phyloP scores from a whole-genome alignment of 192 early-diverging fungal species.

The Coemansia sp. region DNA sequence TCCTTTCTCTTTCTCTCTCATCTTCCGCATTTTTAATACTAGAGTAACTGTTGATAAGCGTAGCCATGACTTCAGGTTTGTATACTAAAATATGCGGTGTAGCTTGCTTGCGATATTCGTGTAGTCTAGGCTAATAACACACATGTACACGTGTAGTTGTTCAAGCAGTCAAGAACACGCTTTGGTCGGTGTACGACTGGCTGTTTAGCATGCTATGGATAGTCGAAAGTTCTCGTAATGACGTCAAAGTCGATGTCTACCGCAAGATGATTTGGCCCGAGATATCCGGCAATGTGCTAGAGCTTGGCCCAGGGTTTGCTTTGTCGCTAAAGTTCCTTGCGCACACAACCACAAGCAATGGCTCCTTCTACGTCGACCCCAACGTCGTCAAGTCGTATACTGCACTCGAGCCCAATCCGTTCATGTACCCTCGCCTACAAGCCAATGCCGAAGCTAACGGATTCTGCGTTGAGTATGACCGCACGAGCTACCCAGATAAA shows the following conservation, averaged over 20 bases:
- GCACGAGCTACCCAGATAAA: slow-evolving; percentile 12
- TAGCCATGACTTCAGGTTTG: neutral
- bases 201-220: slow-evolving; percentile 33
- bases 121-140: no score
- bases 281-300: slow-evolving; percentile 43
- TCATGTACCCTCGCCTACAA: slow-evolving; percentile 30
- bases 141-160: neutral
- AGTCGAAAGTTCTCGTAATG: slow-evolving; percentile 34
- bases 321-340: slow-evolving; percentile 32
- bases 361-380: slow-evolving; percentile 26
- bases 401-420: slow-evolving; percentile 46
- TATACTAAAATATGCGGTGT: no score
- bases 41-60: no score
- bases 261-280: slow-evolving; percentile 39
- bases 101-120: no score
- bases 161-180: neutral
- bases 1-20: no score
- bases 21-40: no score
- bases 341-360: slow-evolving; percentile 30
- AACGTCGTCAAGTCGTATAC: slow-evolving; percentile 31
- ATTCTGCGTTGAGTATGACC: slow-evolving; percentile 38
- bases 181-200: slow-evolving; percentile 24
- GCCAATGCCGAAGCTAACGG: slow-evolving; percentile 37
- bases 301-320: slow-evolving; percentile 45
- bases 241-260: slow-evolving; percentile 40